Base-by-base conservation (phyloP, 306 rosid species). In the Clitoria ternatea region DNA sequence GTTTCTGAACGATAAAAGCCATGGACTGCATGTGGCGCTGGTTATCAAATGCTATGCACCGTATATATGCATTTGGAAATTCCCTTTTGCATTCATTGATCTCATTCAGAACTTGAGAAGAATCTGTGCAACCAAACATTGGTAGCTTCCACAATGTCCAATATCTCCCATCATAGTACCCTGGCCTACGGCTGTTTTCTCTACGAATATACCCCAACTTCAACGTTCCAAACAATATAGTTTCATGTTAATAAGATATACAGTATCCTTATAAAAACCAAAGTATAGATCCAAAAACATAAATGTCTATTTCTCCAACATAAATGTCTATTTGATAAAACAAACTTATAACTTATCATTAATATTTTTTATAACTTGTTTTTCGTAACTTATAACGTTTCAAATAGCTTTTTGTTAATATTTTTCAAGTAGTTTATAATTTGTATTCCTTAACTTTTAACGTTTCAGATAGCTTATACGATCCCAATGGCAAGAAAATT, bases 101-200 rank as follows among this genome's bases (percentile, higher is more conserved):
- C 80, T 90, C 96, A 7, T 80, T 72, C 69, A 90, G 76, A 2
- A 87, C 91, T 63, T 71, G 74, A 2, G 89, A 82, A 7, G 96
- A 56, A 14, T 90, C 96, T 0, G 1, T 77, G 70, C 91, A 87
- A 2, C 93, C 93, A 84, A 90, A 90, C 88, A 90, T 84, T 20
- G 93, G 93, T 42, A 90, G 77, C 84, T 90, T 90, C 96, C 96
- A 90, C 61, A 90, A 24, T 61, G 96, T 87, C 93, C 96, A 90
- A 65, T 90, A 90, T 63, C 96, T 85, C 7, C 96, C 96, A 74
- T 90, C 96, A 72, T 90, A 87, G 75, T 90, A 90, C n/a, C 96
- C 96, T 2, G 93, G 89, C 79, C 80, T 87, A 30, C 13, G 61
- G 73, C 91, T 87, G 66, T 87, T 84, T 66, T 79, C 89, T 68